Evolutionary conservation across 257 asterid genomes (phyloP).

Genomic region (Ajuga chamaepitys): DNA sequence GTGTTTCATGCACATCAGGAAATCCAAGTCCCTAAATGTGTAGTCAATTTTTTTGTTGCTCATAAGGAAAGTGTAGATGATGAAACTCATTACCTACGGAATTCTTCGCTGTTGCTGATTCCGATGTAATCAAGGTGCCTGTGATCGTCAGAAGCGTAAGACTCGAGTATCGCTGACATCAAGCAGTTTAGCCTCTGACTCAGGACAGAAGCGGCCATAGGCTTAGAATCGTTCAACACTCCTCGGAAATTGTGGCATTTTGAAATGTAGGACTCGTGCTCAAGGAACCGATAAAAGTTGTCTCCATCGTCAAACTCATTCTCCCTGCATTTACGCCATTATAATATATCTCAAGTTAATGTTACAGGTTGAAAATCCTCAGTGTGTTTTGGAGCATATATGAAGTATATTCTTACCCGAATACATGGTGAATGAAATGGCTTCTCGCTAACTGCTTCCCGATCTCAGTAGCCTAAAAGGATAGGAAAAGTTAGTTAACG

Average conservation of each 20-base stretch:
- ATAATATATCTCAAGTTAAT: neutral
- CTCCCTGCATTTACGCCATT: conserved; percentile 38
- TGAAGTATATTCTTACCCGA: conserved; percentile 50
- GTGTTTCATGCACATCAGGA: no score
- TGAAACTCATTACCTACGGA: conserved; percentile 48
- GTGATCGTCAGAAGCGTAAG: conserved; percentile 68
- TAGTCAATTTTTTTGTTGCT: no score
- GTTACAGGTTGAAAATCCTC: neutral
- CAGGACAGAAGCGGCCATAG: conserved; percentile 42
- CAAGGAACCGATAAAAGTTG: conserved; percentile 74
- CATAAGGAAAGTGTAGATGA: no score
- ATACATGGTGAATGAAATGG: conserved; percentile 82
- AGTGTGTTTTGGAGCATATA: neutral
- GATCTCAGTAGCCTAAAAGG: conserved; percentile 60
- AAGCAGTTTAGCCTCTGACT: conserved; percentile 53
- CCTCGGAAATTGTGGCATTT: conserved; percentile 85
- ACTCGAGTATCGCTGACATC: conserved; percentile 83
- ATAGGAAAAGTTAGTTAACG: neutral
- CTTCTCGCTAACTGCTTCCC: conserved; percentile 72
- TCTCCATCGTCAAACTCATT: conserved; percentile 87
- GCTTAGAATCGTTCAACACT: conserved; percentile 53
- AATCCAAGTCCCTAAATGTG: no score
- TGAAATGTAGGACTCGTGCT: conserved; percentile 77
- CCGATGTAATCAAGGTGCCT: conserved; percentile 55
- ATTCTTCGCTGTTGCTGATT: conserved; percentile 96